Percentiles rank a stretch among this genome's conserved stretches.
Conservation (phyloP, 192 early-diverging fungal species). For the Diversispora epigaea region DNA sequence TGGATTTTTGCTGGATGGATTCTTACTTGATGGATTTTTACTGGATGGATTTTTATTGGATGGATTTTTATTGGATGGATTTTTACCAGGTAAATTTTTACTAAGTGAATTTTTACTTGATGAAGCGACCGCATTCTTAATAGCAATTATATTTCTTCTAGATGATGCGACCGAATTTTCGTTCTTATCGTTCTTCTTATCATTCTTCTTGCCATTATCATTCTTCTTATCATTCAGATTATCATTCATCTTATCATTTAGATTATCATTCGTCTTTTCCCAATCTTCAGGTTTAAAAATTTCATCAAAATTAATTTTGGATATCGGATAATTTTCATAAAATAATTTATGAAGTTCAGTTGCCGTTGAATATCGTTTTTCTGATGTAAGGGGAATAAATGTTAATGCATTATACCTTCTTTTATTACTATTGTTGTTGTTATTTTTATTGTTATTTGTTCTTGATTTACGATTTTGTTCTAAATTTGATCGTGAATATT, state of each 20-base stretch:
- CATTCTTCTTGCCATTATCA: too few species aligned
- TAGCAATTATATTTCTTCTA: too few species aligned
- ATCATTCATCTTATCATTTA: neutral
- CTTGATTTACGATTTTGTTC: neutral
- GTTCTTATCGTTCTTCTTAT: too few species aligned
- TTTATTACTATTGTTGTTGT: neutral
- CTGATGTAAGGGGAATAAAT: neutral
- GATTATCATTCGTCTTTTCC: neutral
- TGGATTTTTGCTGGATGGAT: too few species aligned
- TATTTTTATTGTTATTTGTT: neutral
- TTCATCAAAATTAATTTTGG: slow-evolving; percentile 13
- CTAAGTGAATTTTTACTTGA: neutral
- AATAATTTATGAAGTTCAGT: slow-evolving; percentile 26
- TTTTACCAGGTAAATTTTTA: too few species aligned
- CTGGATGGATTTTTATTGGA: too few species aligned
- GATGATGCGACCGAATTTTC: too few species aligned
- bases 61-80: too few species aligned
- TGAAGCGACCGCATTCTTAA: neutral
- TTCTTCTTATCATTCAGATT: too few species aligned
- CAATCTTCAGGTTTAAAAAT: slow-evolving; percentile 22
- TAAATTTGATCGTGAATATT: too few species aligned
- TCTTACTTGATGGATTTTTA: too few species aligned
- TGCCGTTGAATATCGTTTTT: slow-evolving; percentile 12
- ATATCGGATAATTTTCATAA: slow-evolving; percentile 7
- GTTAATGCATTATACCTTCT: neutral